Conservation (phyloP, 169 alveolate species). For the Plasmodium falciparum region DNA sequence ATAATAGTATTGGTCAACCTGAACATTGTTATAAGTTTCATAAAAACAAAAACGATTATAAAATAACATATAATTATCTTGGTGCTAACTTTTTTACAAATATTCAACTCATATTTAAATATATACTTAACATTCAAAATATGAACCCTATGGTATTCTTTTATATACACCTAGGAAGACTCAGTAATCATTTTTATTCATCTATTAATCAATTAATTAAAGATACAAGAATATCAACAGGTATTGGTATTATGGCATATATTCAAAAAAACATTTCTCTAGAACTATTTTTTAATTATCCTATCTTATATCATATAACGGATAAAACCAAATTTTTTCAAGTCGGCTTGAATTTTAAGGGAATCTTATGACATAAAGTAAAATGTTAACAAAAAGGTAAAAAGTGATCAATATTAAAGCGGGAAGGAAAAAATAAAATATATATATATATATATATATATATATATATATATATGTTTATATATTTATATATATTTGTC, state of each 20-base stretch:
- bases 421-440: too few species aligned
- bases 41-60: constrained; percentile 20
- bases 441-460: too few species aligned
- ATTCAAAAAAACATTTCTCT: constrained; percentile 58
- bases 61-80: constrained; percentile 41
- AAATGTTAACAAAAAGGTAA: too few species aligned
- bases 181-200: constrained; percentile 12
- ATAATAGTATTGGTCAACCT: constrained; percentile 36
- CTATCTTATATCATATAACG: constrained; percentile 16
- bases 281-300: constrained; percentile 52
- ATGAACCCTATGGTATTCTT: constrained; percentile 48
- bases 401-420: too few species aligned
- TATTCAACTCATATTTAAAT: constrained; percentile 47
- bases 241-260: constrained; percentile 70
- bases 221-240: constrained; percentile 37
- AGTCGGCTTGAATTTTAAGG: constrained; percentile 68
- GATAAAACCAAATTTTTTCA: constrained; percentile 65
- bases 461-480: too few species aligned
- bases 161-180: constrained; percentile 61
- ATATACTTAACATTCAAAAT: constrained; percentile 42
- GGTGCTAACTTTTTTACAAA: constrained; percentile 65
- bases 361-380: not conserved
- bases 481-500: too few species aligned
- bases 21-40: constrained; percentile 35
- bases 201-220: constrained; percentile 37